Evolutionary conservation across 768 basidiomycete genomes (phyloP).

Genomic region (Sporobolomyces roseus): DNA sequence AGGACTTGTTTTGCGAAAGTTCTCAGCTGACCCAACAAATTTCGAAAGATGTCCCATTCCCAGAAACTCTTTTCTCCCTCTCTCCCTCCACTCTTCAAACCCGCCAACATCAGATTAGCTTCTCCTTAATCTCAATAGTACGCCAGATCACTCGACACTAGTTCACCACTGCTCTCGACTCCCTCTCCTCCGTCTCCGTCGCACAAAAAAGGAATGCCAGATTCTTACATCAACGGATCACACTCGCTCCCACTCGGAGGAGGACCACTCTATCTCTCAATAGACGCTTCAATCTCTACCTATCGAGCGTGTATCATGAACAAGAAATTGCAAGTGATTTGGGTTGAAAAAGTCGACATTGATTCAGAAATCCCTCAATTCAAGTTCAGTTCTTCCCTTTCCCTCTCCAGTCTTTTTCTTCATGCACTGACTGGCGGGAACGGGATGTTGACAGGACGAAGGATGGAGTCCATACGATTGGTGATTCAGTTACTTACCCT

Average conservation of each 20-base stretch:
- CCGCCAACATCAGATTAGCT: no score
- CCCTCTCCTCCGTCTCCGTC: not conserved
- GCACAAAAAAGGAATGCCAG: not conserved
- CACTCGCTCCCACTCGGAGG: not conserved
- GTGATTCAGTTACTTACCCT: slow-evolving; percentile 22
- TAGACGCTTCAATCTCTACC: slow-evolving; percentile 13
- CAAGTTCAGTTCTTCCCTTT: slow-evolving; percentile 6
- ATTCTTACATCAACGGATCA: no score
- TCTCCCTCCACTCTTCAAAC: not conserved
- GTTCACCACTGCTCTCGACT: not conserved
- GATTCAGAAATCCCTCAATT: slow-evolving; percentile 24
- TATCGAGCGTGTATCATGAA: slow-evolving; percentile 19
- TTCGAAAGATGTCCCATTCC: no score
- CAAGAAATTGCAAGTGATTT: slow-evolving; percentile 9
- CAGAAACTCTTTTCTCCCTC: not conserved
- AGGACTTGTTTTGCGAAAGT: not conserved
- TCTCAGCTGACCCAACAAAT: not conserved
- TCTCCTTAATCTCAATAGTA: no score
- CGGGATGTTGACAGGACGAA: slow-evolving; percentile 5
- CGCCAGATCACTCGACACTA: no score
- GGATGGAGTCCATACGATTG: slow-evolving; percentile 21
- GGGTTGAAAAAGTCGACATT: slow-evolving; percentile 14
- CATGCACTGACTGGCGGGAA: no score
- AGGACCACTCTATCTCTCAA: slow-evolving; percentile 22
- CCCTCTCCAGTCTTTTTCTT: not conserved